Percentiles rank a stretch among this genome's conserved stretches.
These are phyloP conservation scores for Heracleum sosnowskyi DNA, from an alignment of 129 eudicot genomes.

Conservation along the genomic window DNA sequence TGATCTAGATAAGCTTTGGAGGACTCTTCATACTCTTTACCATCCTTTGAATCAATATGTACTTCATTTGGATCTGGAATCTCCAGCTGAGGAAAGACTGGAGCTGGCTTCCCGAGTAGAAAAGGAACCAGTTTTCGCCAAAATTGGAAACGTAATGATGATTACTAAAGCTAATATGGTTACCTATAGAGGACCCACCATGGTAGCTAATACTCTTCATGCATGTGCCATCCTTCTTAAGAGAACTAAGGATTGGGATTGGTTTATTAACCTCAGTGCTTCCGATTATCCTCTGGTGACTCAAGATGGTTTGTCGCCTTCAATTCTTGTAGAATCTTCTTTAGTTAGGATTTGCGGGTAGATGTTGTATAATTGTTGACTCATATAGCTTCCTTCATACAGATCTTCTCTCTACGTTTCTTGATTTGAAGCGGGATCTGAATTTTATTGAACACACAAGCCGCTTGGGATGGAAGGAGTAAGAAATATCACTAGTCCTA, in stretches of 20 bases:
- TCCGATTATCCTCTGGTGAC: conserved; percentile 96
- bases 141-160: conserved; percentile 71
- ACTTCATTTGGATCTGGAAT: conserved; percentile 84
- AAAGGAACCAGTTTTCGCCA: conserved; percentile 48
- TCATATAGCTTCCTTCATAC: conserved; percentile 20
- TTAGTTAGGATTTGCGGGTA: not conserved
- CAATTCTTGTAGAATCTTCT: not conserved
- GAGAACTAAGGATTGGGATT: conserved; percentile 74
- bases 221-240: conserved; percentile 89
- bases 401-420: conserved; percentile 74
- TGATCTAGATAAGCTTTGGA: conserved; percentile 77
- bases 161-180: conserved; percentile 81
- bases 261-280: conserved; percentile 94
- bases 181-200: conserved; percentile 93
- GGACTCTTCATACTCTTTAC: conserved; percentile 64
- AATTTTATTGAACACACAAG: conserved; percentile 89
- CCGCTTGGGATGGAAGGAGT: conserved; percentile 86
- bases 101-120: conserved; percentile 68
- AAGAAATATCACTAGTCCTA: conserved; percentile 23
- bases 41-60: conserved; percentile 87
- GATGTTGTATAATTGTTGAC: conserved; percentile 3
- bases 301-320: conserved; percentile 55
- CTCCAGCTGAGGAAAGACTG: conserved; percentile 56
- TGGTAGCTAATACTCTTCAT: conserved; percentile 91
- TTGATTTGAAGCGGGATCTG: conserved; percentile 53